These are phyloP conservation scores for Saccharomycopsis fermentans DNA, from an alignment of 805 yeast genomes.

Conservation along the genomic window DNA sequence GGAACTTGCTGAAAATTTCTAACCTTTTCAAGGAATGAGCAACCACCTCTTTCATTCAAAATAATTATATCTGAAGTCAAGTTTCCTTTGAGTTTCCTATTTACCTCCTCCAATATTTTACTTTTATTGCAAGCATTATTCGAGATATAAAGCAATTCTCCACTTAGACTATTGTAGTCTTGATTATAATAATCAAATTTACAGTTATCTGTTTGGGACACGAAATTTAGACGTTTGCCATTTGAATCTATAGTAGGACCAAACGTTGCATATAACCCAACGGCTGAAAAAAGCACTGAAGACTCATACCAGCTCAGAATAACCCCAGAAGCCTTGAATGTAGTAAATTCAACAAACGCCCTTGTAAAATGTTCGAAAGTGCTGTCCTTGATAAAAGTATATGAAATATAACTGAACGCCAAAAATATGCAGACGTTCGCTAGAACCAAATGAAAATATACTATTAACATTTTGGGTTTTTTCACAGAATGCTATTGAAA, in stretches of 20 bases:
- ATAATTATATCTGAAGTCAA: constrained; percentile 1
- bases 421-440: background rate
- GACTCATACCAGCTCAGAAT: background rate
- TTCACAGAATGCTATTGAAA: too few species aligned
- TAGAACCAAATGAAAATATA: background rate
- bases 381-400: background rate
- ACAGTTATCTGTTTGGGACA: background rate
- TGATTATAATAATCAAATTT: background rate
- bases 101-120: background rate
- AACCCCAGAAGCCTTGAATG: background rate
- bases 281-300: background rate
- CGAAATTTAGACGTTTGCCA: background rate
- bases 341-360: background rate
- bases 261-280: constrained; percentile 17
- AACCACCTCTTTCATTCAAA: constrained; percentile 34
- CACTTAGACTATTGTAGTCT: background rate
- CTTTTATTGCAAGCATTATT: constrained; percentile 8
- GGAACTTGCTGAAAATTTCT: constrained; percentile 29
- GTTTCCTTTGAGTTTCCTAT: background rate
- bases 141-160: constrained; percentile 4
- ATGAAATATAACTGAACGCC: background rate
- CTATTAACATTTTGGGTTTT: background rate
- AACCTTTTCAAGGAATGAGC: constrained; percentile 46
- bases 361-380: background rate
- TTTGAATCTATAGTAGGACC: constrained; percentile 11